A percentile compares a stretch with the other conserved stretches of the same genome.
Conservation (phyloP, 1,284 basidiomycete genomes). For the Golubevia pallescens region DNA sequence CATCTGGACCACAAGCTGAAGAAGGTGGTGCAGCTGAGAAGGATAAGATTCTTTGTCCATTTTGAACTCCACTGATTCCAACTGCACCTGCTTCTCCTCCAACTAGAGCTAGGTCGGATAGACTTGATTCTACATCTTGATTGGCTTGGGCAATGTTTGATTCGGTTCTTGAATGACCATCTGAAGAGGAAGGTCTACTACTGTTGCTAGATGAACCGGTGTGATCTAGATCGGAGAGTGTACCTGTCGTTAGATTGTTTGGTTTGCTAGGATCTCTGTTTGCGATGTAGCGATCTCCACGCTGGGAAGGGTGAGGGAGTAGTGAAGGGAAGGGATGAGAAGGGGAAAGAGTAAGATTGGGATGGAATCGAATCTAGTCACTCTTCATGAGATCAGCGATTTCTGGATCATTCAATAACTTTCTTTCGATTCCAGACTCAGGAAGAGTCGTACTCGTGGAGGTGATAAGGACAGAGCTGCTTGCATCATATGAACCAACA, state of each 20-base stretch:
- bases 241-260: conserved; percentile 20
- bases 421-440: too few species aligned
- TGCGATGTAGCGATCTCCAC: conserved; percentile 58
- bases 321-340: conserved; percentile 3
- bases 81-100: conserved; percentile 25
- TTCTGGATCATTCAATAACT: too few species aligned
- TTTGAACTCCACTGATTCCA: conserved; percentile 48
- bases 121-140: conserved; percentile 12
- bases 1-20: conserved; percentile 36
- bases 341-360: not conserved
- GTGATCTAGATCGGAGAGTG: conserved; percentile 21
- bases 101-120: conserved; percentile 33
- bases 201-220: conserved; percentile 13
- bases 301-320: conserved; percentile 16
- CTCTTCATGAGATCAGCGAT: too few species aligned
- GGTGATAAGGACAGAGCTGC: too few species aligned
- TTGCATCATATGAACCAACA: not conserved
- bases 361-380: not conserved
- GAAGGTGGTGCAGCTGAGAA: conserved; percentile 54
- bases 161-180: conserved; percentile 20
- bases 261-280: conserved; percentile 44
- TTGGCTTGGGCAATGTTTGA: conserved; percentile 40
- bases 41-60: conserved; percentile 51
- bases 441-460: too few species aligned
- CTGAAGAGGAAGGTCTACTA: conserved; percentile 3